These are phyloP conservation scores for Gaeumannomyces tritici DNA, from an alignment of 2,329 filamentous ascomycete genomes.

Conservation along the genomic window DNA sequence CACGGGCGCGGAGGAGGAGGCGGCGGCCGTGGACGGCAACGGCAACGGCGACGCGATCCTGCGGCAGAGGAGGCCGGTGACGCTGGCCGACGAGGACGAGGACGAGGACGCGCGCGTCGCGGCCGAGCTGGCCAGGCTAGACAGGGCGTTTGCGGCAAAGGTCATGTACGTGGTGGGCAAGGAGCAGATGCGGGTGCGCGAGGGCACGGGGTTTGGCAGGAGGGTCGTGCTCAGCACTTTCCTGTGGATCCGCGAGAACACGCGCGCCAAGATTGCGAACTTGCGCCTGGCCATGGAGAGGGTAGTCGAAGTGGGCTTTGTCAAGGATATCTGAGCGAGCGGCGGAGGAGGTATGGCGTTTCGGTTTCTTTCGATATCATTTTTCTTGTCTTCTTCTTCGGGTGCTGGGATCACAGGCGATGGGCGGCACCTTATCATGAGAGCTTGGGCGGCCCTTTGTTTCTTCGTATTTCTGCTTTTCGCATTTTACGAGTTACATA, in stretches of 20 bases:
- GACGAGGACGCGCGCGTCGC: constrained; percentile 11
- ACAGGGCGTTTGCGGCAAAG: constrained; percentile 34
- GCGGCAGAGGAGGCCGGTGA: background rate
- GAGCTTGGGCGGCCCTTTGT: no score
- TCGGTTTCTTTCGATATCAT: background rate
- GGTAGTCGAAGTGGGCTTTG: constrained; percentile 57
- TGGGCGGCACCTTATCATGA: background rate
- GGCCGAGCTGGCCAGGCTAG: constrained; percentile 33
- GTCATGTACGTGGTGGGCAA: constrained; percentile 50
- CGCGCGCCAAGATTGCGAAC: constrained; percentile 53
- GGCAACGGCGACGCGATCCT: background rate
- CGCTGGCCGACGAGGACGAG: no score
- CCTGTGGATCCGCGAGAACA: constrained; percentile 54
- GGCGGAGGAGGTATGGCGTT: background rate
- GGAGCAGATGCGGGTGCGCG: constrained; percentile 43
- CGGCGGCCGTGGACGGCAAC: background rate
- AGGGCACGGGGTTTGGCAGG: constrained; percentile 30
- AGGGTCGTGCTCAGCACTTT: constrained; percentile 40
- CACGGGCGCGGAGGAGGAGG: background rate
- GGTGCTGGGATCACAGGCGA: background rate
- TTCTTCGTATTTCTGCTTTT: background rate
- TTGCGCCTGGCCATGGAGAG: constrained; percentile 46
- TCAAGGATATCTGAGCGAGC: constrained; percentile 46
- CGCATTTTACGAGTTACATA: background rate
- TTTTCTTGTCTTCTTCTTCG: background rate